Evolutionary conservation across 1,284 basidiomycete species (phyloP).

Genomic region (Fomitopsis schrenkii): DNA sequence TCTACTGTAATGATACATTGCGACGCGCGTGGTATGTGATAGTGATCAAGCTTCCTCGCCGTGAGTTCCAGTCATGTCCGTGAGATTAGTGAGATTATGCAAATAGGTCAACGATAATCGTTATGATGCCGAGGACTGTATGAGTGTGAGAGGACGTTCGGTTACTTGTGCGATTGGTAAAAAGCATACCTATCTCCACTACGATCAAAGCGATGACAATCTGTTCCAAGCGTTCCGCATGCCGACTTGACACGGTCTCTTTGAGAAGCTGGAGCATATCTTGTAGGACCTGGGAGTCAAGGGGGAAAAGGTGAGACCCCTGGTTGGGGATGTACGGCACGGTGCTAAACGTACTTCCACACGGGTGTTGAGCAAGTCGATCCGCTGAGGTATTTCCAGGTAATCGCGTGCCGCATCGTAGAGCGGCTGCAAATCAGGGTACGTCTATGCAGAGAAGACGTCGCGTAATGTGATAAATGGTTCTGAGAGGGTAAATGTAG

Average conservation of each 20-base stretch:
- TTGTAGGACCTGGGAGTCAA: constrained; percentile 70
- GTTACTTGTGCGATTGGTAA: constrained; percentile 1
- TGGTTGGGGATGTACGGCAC: neutral
- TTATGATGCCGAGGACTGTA: constrained; percentile 64
- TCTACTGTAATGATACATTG: neutral
- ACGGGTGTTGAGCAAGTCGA: constrained; percentile 89
- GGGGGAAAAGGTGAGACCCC: neutral
- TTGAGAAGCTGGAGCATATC: constrained; percentile 96
- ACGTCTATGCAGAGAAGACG: constrained; percentile 47
- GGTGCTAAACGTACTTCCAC: constrained; percentile 63
- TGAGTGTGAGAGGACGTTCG: constrained; percentile 2
- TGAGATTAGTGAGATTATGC: constrained; percentile 24
- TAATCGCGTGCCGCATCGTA: constrained; percentile 94
- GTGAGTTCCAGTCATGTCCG: neutral
- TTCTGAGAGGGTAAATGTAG: neutral
- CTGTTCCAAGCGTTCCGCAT: constrained; percentile 92
- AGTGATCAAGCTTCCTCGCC: neutral
- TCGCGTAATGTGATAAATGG: neutral
- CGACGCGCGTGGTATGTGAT: neutral
- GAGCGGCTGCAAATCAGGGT: constrained; percentile 91
- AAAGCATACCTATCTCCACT: constrained; percentile 71
- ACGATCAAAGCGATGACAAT: constrained; percentile 93
- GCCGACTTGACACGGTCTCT: constrained; percentile 89
- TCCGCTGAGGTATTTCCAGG: constrained; percentile 91
- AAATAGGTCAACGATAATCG: constrained; percentile 68